phyloP scores from a whole-genome alignment of 2,329 filamentous ascomycete species.

The Paecilomyces formosus region DNA sequence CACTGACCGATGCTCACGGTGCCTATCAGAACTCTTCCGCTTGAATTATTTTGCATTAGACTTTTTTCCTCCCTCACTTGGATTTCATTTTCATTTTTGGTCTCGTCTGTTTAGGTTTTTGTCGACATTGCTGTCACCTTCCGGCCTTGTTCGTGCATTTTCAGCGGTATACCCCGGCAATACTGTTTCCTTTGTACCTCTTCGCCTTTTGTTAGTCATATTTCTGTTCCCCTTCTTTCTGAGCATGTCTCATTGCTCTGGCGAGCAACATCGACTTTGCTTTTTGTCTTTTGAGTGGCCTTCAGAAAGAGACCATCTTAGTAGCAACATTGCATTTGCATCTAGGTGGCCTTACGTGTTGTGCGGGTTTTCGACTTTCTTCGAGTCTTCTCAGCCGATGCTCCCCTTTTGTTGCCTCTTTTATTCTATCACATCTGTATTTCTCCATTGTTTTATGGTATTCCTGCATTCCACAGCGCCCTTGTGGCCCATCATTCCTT shows the following conservation, averaged over 20 bases:
- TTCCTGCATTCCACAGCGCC: neutral
- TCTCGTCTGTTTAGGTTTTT: constrained; percentile 1
- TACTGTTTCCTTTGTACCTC: constrained; percentile 15
- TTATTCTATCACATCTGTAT: constrained; percentile 1
- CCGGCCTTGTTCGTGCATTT: constrained; percentile 14
- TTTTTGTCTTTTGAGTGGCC: neutral
- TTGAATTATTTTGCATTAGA: neutral
- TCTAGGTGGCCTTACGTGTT: neutral
- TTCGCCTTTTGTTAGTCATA: constrained; percentile 9
- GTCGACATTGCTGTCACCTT: constrained; percentile 1
- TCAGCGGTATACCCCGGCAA: constrained; percentile 25
- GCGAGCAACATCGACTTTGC: constrained; percentile 9
- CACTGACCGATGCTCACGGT: constrained; percentile 35
- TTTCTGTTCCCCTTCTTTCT: constrained; percentile 3
- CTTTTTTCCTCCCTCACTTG: constrained; percentile 1
- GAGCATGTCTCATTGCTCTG: constrained; percentile 2
- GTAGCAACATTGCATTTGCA: neutral
- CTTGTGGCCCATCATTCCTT: neutral
- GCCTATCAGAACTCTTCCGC: constrained; percentile 16
- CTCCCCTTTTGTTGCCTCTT: neutral
- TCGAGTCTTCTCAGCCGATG: neutral
- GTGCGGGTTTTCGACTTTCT: neutral
- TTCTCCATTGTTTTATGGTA: neutral
- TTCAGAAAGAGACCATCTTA: neutral
- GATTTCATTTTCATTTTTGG: neutral